phyloP scores from a whole-genome alignment of 164 flowering plant genomes.

The Berberis vulgaris region DNA sequence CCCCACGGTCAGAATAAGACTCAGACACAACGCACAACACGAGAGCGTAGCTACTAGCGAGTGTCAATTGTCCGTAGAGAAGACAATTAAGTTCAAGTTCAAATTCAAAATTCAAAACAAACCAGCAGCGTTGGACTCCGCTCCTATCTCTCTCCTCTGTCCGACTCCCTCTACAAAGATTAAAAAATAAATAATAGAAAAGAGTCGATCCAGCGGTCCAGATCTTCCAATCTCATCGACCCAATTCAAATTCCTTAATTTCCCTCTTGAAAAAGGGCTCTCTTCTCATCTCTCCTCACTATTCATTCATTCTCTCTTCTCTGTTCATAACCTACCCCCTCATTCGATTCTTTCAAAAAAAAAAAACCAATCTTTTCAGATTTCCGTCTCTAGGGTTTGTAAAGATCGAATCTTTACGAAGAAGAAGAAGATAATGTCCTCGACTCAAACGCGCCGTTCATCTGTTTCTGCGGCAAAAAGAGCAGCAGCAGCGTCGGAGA shows the following conservation, averaged over 20 bases:
- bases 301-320: no score
- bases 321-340: neutral
- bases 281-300: no score
- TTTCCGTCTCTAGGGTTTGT: neutral
- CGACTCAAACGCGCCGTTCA: conserved; percentile 19
- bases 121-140: neutral
- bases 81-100: neutral
- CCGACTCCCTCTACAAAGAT: neutral
- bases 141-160: neutral
- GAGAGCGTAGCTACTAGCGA: no score
- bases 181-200: neutral
- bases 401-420: neutral
- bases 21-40: no score
- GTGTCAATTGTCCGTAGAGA: no score
- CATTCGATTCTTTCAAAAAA: conserved; percentile 1
- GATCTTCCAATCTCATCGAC: neutral
- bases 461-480: conserved; percentile 13
- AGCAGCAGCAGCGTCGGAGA: conserved; percentile 11
- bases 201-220: neutral
- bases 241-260: neutral
- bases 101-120: neutral
- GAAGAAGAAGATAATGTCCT: conserved; percentile 11
- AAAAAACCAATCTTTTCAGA: no score
- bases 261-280: neutral
- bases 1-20: no score